Base-by-base conservation (phyloP, 2,329 filamentous ascomycete species). In the Diaporthe velutina region DNA sequence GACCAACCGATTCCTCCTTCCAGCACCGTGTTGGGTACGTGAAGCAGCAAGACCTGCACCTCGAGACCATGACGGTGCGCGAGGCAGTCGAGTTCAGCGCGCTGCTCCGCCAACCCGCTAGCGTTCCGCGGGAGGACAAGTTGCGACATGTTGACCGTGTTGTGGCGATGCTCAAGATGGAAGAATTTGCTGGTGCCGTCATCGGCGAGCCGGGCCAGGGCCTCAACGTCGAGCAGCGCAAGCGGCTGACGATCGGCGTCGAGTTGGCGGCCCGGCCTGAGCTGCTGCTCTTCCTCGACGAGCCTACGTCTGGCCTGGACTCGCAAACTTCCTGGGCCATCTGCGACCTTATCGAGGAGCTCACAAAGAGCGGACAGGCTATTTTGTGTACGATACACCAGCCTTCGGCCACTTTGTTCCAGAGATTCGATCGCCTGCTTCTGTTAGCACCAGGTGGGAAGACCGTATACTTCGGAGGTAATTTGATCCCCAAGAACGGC, bases 31-130 rank as follows among this genome's bases (percentile, higher is more conserved):
- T 42, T 0, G 92, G 92, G 58, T 94, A 94, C 77, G 92, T 93
- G 17, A 91, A 94, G 78, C 93, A 94, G 79, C 92, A 94, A 78
- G 93, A 94, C 84, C 85, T 94, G 1, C 93, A 94, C 79, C 85
- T 93, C 30, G 85, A 88, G n/a, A 94, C 92, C 0, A 88, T 90
- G 17, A 94, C 93, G 0, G 93, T 94, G 9, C 87, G 92, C 64
- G 92, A 94, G 81, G 91, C 92, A 12, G 83, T 94, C 30, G 87
- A 88, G 70, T 94, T 94, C 81, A 92, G 90, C 79, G 93, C 93
- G 9, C 80, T 93, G 2, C 88, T 94, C 40, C 89, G 93, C 67
- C 93, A 94, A 77, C 92, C 92, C 2, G 88, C 88, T 4, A 85
- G 89, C 48, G 86, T 90, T 17, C 81, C 90, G n/a, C 58, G 58